A percentile compares a stretch with the other conserved stretches of the same genome.
phyloP scores from a whole-genome alignment of 164 flowering plant species.

The Aristolochia californica region DNA sequence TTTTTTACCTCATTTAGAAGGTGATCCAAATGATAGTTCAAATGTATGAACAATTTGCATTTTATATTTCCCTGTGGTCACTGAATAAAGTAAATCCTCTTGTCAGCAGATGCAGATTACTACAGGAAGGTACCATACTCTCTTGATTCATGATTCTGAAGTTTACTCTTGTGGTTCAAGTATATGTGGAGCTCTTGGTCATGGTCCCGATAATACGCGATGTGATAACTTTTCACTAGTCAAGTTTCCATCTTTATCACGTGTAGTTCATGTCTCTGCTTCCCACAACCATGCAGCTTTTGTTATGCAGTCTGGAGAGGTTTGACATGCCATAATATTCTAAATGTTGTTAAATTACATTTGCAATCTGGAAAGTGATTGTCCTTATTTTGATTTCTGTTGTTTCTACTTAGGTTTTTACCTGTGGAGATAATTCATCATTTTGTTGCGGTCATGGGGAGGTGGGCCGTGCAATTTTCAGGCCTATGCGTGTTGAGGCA shows the following conservation, averaged over 20 bases:
- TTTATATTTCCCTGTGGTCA: no score
- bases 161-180: constrained; percentile 92
- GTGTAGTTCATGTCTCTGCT: constrained; percentile 72
- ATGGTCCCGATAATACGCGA: constrained; percentile 71
- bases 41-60: no score
- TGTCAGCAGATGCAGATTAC: constrained; percentile 72
- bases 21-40: no score
- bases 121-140: constrained; percentile 86
- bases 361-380: neutral
- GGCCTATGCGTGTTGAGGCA: constrained; percentile 77
- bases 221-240: constrained; percentile 62
- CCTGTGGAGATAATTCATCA: constrained; percentile 92
- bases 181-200: constrained; percentile 93
- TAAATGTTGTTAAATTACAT: neutral
- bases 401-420: constrained; percentile 50
- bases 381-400: neutral
- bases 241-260: constrained; percentile 41
- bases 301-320: constrained; percentile 88
- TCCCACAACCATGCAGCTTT: constrained; percentile 92
- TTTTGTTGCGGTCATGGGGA: constrained; percentile 87
- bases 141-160: constrained; percentile 49
- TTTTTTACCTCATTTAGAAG: no score
- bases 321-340: constrained; percentile 17
- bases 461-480: constrained; percentile 54
- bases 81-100: constrained; percentile 6